Percentiles rank a stretch among this genome's conserved stretches.
phyloP scores from a whole-genome alignment of 1,139 yeast genomes.

The Geotrichum bryndzae region DNA sequence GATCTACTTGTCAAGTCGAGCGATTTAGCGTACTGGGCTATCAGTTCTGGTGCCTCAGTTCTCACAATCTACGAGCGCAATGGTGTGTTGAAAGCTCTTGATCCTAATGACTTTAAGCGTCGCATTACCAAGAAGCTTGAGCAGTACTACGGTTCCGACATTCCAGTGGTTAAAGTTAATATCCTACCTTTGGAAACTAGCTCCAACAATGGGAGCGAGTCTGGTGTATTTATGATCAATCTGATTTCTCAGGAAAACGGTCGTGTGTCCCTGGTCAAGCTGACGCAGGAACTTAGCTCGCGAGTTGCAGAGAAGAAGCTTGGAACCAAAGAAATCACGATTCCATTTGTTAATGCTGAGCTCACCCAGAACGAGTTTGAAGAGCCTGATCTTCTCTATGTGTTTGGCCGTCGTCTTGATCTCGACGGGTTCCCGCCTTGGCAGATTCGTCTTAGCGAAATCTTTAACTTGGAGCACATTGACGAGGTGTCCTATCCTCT shows the following conservation, averaged over 20 bases:
- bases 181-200: slow-evolving; percentile 25
- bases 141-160: slow-evolving; percentile 66
- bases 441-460: slow-evolving; percentile 87
- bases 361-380: slow-evolving; percentile 69
- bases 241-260: slow-evolving; percentile 78
- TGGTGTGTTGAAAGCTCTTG: slow-evolving; percentile 54
- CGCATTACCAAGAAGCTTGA: slow-evolving; percentile 57
- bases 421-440: slow-evolving; percentile 97
- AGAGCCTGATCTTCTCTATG: slow-evolving; percentile 83
- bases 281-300: slow-evolving; percentile 81
- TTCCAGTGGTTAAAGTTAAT: slow-evolving; percentile 43
- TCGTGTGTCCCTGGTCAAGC: slow-evolving; percentile 78
- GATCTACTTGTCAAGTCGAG: slow-evolving; percentile 39
- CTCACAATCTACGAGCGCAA: slow-evolving; percentile 74
- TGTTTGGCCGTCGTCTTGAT: slow-evolving; percentile 81
- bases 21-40: slow-evolving; percentile 79
- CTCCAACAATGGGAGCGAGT: slow-evolving; percentile 22
- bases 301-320: slow-evolving; percentile 60
- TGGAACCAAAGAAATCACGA: slow-evolving; percentile 60
- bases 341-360: slow-evolving; percentile 70
- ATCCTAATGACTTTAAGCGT: slow-evolving; percentile 48
- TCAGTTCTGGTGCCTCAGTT: slow-evolving; percentile 71
- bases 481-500: slow-evolving; percentile 80
- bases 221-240: slow-evolving; percentile 48
- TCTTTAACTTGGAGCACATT: slow-evolving; percentile 87